Percentiles rank a stretch among this genome's conserved stretches.
phyloP scores from a whole-genome alignment of 768 basidiomycete species.

The Pleurotus salmoneostramineus region DNA sequence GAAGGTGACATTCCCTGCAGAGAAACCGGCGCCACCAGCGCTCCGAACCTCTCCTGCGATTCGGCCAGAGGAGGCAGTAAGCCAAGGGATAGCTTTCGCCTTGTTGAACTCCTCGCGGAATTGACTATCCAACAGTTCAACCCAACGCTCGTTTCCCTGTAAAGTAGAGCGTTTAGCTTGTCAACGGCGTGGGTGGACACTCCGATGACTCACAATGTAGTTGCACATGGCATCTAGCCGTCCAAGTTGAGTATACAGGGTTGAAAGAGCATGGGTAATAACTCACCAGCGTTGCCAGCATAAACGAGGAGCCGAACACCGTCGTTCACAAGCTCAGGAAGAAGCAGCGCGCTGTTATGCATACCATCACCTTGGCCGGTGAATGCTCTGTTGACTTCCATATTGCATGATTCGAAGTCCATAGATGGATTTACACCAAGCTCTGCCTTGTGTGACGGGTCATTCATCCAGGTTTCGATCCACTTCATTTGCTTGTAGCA shows the following conservation, averaged over 20 bases:
- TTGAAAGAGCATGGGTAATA: constrained; percentile 4
- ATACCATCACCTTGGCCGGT: constrained; percentile 79
- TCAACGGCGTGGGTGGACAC: not conserved
- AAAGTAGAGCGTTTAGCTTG: not conserved
- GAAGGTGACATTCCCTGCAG: constrained; percentile 84
- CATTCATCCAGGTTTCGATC: constrained; percentile 89
- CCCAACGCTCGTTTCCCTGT: constrained; percentile 78
- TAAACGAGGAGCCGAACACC: constrained; percentile 87
- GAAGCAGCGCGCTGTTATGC: constrained; percentile 74
- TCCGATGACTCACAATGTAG: constrained; percentile 49
- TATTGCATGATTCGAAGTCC: constrained; percentile 71
- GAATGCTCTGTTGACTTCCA: constrained; percentile 80
- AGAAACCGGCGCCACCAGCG: constrained; percentile 58
- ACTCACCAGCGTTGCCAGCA: constrained; percentile 77
- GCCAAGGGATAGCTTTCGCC: constrained; percentile 51
- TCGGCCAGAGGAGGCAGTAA: constrained; percentile 45
- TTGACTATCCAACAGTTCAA: constrained; percentile 54
- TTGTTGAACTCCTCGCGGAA: constrained; percentile 60
- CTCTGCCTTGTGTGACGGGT: constrained; percentile 68
- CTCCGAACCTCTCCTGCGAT: constrained; percentile 65
- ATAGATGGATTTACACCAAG: constrained; percentile 64
- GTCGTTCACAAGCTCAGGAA: constrained; percentile 78
- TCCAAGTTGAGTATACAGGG: constrained; percentile 8
- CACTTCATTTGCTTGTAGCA: constrained; percentile 82
- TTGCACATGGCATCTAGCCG: constrained; percentile 82